Base-by-base conservation (phyloP, 177 flowering plant genomes). In the Vitis hybrid region DNA sequence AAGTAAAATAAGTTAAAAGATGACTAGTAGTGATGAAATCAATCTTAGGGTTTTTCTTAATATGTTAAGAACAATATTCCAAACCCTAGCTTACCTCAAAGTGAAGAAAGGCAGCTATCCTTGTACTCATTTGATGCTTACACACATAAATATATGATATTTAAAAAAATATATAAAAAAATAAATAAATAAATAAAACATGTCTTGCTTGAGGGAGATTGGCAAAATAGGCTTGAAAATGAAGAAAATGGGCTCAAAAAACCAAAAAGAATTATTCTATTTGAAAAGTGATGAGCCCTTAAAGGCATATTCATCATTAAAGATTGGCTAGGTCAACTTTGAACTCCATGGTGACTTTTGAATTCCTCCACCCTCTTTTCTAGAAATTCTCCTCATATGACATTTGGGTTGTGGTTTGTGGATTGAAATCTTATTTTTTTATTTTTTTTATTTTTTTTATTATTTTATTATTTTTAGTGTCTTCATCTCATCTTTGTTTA, bases 301-400 rank as follows among this genome's bases (percentile, higher is more conserved):
- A 11, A 54, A 58, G 55, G 3, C 66, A 61, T 54, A 51, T 54
- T 45, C 50, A 69, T 66, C 30, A 56, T 56, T 65, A n/a, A 65
- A 70, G 19, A n/a, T 65, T 17, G 40, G 10, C 13, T 13, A 17
- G 70, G 78, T 78, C 81, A 78, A 72, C 78, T 75, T 74, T 71
- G 73, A 68, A 68, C 68, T 67, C 72, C n/a, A 62, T 69, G 65
- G 58, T 40, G 34, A 69, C 69, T 71, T 74, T 72, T 70, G 67
- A 72, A 75, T 61, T 70, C 58, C 15, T 58, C 65, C 52, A 69
- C 74, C 55, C 56, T 60, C n/a, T 10, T 52, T 69, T 70, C 71
- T 66, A 60, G 65, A 66, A 59, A 49, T 66, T 34, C 23, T 45
- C 26, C 18, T 61, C 2, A 67, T 62, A 45, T 26, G 21, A 26